A percentile compares a stretch with the other conserved stretches of the same genome.
Conservation (phyloP, 2,329 filamentous ascomycete genomes). For the Lecanoromycetidae sp. region DNA sequence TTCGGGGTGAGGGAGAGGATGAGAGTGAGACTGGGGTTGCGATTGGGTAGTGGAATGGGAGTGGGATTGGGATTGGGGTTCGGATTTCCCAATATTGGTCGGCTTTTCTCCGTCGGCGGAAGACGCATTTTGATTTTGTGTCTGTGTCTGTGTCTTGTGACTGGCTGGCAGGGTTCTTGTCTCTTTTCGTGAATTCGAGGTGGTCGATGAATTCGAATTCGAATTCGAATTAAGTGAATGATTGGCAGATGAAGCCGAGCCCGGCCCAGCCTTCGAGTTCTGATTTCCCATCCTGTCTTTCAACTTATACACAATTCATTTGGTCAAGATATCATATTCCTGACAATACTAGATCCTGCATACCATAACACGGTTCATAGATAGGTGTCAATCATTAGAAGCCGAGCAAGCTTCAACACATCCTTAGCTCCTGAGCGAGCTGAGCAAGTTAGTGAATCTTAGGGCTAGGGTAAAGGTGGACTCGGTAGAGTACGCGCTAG, state of each 20-base stretch:
- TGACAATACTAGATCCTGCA: no score
- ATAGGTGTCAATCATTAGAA: no score
- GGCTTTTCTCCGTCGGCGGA: constrained; percentile 3
- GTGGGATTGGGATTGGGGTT: constrained; percentile 3
- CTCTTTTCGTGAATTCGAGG: constrained; percentile 19
- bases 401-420: no score
- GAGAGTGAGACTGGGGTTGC: no score
- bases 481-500: no score
- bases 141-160: constrained; percentile 12
- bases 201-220: no score
- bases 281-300: constrained; percentile 36
- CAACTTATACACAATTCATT: no score
- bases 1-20: constrained; percentile 2
- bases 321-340: no score
- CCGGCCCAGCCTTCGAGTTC: constrained; percentile 32
- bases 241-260: constrained; percentile 17
- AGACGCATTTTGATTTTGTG: constrained; percentile 13
- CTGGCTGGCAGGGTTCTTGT: constrained; percentile 18
- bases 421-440: no score
- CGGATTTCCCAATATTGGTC: neutral
- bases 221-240: constrained; percentile 18
- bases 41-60: neutral
- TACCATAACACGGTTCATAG: no score
- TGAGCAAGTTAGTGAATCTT: no score
- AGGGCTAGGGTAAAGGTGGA: no score